Percentiles rank a stretch among this genome's conserved stretches.
phyloP scores from a whole-genome alignment of 208 protist genomes.

The Leishmania braziliensis region DNA sequence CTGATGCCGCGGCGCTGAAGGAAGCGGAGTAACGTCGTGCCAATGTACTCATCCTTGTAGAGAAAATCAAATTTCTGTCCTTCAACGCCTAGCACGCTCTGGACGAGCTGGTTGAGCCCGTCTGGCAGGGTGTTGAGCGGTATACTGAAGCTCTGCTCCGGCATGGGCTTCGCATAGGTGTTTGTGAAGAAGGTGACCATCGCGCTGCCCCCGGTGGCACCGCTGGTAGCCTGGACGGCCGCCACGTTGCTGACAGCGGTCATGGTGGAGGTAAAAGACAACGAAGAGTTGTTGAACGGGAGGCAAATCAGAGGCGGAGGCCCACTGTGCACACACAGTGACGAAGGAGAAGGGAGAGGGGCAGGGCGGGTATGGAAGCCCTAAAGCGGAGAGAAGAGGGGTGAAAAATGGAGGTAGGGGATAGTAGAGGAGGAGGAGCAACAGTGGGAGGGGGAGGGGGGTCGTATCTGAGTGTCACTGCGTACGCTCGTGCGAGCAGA shows the following conservation, averaged over 20 bases:
- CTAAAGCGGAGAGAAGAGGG: background rate
- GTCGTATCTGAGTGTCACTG: background rate
- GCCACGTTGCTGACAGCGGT: constrained; percentile 3
- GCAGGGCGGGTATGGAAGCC: background rate
- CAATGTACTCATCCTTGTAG: constrained; percentile 82
- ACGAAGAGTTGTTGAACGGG: constrained; percentile 2
- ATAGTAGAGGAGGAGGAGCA: background rate
- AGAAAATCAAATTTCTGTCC: constrained; percentile 78
- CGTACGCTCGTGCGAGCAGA: background rate
- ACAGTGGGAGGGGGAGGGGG: background rate
- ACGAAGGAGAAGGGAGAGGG: background rate
- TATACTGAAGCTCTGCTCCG: constrained; percentile 76
- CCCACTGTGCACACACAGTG: background rate
- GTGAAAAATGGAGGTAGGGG: background rate
- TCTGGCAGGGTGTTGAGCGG: constrained; percentile 69
- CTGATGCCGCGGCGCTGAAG: constrained; percentile 67
- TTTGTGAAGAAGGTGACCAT: constrained; percentile 83
- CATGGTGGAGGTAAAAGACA: background rate
- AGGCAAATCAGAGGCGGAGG: background rate
- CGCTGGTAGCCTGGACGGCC: constrained; percentile 10
- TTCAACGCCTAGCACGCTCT: constrained; percentile 57
- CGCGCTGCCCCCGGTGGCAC: constrained; percentile 45
- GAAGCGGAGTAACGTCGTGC: constrained; percentile 75
- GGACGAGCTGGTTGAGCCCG: constrained; percentile 68
- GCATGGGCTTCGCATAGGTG: constrained; percentile 68